Percentiles rank a stretch among this genome's conserved stretches.
Evolutionary conservation across 306 rosid genomes (phyloP).

Genomic region (Crotalaria pallida): DNA sequence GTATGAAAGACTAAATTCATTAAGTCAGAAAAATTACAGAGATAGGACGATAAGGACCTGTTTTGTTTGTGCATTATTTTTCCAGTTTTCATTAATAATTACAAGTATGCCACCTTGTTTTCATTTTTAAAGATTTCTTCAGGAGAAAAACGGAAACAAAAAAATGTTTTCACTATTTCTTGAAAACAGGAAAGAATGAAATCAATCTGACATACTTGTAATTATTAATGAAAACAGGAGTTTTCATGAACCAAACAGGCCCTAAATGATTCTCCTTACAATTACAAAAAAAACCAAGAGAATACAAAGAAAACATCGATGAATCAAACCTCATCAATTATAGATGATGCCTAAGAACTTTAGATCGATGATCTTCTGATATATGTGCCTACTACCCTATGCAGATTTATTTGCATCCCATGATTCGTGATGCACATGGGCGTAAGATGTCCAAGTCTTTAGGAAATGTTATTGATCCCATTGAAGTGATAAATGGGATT

Average conservation of each 20-base stretch:
- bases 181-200: no score
- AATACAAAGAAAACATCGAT: neutral
- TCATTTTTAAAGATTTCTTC: no score
- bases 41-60: neutral
- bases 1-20: neutral
- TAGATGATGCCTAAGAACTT: neutral
- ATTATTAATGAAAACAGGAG: no score
- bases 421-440: conserved; percentile 95
- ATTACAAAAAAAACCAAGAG: neutral
- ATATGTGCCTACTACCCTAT: conserved; percentile 4
- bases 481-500: conserved; percentile 80
- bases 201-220: no score
- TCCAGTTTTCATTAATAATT: no score
- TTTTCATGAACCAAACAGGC: no score
- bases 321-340: neutral
- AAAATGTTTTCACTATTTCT: no score
- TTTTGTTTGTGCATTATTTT: no score
- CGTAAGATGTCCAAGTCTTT: conserved; percentile 95
- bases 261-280: neutral
- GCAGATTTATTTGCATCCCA: conserved; percentile 93
- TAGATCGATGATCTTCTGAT: conserved; percentile 9
- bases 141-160: no score
- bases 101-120: no score
- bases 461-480: conserved; percentile 94
- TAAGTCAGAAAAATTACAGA: neutral